Evolutionary conservation across 495 filamentous ascomycete genomes (phyloP), one percentile per base, ranked within the genome.

Genomic region (Daldinia grandis): DNA sequence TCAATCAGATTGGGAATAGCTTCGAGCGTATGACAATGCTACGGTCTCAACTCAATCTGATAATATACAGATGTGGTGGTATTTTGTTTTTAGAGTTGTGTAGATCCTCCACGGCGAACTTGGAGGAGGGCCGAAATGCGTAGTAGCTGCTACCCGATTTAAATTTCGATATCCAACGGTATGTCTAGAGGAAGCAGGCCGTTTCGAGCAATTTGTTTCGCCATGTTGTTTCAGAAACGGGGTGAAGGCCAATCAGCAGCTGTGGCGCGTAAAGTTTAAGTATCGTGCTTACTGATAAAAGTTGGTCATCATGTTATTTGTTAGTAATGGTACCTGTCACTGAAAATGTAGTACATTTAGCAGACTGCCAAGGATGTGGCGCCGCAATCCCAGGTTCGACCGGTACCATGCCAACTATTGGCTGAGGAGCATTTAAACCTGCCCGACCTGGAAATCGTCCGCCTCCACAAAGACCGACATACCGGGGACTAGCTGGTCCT

Each of bases 281-380:
- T 42, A 58, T 53, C 33, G 17, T 53, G 30, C 50, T 55, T 12
- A 21, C 9, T 24, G 7, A 6, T 2, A 14, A 37, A 64, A 54
- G 69, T 67, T 67, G 27, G 59, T 27, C 57, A 57, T 21, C 64
- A 14, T 64, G 10, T 49, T 50, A 30, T 27, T 49, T 56, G 25
- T 15, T 67, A 67, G 59, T 6, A 38, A 25, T 27, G 37, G 53
- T 73, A 73, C 70, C 53, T 62, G 3, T n/a, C 37, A n/a, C 40
- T 15, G 28, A 3, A 27, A 60, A n/a, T 15, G 28, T 19, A 17
- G 63, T 70, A 70, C 67, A 4, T 50, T 40, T 25, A 27, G 17
- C 5, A 21, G 56, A 27, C 19, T 66, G 75, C 74, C 72, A 76
- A 74, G 72, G 66, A 61, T 62, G 74, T 73, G 72, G 69, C 75